Conservation (phyloP, 2,329 filamentous ascomycete species). For the Colletotrichum trifolii region DNA sequence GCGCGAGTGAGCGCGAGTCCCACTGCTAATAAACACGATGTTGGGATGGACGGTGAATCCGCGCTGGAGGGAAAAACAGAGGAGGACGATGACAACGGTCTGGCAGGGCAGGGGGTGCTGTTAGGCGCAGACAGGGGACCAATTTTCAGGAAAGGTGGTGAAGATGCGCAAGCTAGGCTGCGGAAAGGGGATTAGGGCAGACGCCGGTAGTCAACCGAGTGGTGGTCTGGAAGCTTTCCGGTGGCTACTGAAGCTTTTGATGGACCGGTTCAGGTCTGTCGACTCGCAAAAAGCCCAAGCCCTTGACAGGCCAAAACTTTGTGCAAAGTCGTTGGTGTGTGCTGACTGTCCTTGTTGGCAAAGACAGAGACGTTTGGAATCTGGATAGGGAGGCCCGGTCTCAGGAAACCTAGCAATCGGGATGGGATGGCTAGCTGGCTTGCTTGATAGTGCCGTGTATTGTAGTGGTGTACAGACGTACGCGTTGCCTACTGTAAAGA, state of each 20-base stretch:
- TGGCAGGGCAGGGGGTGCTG: no score
- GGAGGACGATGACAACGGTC: background rate
- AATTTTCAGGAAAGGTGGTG: slow-evolving; percentile 27
- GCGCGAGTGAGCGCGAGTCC: slow-evolving; percentile 5
- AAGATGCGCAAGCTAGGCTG: slow-evolving; percentile 7
- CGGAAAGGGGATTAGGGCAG: background rate
- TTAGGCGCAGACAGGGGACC: slow-evolving; percentile 1
- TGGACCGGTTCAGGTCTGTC: slow-evolving; percentile 30
- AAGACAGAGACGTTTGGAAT: no score
- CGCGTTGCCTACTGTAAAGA: no score
- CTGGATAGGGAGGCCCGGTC: background rate
- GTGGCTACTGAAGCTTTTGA: slow-evolving; percentile 27
- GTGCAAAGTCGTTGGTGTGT: background rate
- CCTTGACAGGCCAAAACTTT: slow-evolving; percentile 14
- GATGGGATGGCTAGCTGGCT: background rate
- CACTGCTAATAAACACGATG: slow-evolving; percentile 30
- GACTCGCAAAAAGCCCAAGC: slow-evolving; percentile 28
- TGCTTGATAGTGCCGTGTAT: no score
- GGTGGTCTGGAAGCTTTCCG: slow-evolving; percentile 26
- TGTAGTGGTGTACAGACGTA: no score
- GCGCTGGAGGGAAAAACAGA: slow-evolving; percentile 6
- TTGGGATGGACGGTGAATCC: slow-evolving; percentile 6
- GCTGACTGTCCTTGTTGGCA: background rate
- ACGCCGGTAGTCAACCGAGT: slow-evolving; percentile 26
- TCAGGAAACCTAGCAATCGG: background rate